phyloP scores from a whole-genome alignment of 2,329 filamentous ascomycete genomes.

The Monilinia fructicola region DNA sequence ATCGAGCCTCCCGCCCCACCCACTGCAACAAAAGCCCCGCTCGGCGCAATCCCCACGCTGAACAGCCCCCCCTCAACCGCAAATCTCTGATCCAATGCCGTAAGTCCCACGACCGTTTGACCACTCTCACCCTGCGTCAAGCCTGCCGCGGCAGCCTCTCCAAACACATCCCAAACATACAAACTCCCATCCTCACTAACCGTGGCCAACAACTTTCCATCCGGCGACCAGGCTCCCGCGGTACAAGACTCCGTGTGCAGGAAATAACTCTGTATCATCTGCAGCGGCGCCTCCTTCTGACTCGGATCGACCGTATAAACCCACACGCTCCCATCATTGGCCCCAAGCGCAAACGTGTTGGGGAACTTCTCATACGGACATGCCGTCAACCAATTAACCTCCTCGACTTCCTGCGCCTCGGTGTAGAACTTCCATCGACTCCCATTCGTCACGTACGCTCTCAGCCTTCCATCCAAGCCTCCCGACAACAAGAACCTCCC shows the following conservation, averaged over 20 bases:
- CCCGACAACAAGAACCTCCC: constrained; percentile 86
- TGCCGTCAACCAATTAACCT: constrained; percentile 85
- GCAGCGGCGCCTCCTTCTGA: constrained; percentile 62
- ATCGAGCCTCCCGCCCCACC: constrained; percentile 87
- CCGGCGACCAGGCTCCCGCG: constrained; percentile 85
- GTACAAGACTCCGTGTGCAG: constrained; percentile 84
- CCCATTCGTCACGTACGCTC: constrained; percentile 54
- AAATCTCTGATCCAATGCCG: constrained; percentile 82
- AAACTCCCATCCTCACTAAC: constrained; percentile 86
- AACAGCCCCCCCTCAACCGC: constrained; percentile 88
- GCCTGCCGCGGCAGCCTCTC: constrained; percentile 49
- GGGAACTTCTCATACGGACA: constrained; percentile 71
- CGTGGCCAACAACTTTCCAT: constrained; percentile 82
- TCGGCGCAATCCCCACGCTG: constrained; percentile 79
- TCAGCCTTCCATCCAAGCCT: constrained; percentile 81
- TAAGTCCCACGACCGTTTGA: constrained; percentile 73
- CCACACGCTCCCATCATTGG: constrained; percentile 91
- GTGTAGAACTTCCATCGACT: constrained; percentile 66
- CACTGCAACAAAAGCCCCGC: constrained; percentile 75
- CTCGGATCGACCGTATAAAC: constrained; percentile 80
- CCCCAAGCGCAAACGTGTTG: constrained; percentile 84
- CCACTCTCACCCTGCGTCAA: constrained; percentile 54
- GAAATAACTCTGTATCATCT: constrained; percentile 90
- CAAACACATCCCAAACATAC: constrained; percentile 75
- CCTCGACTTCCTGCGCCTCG: constrained; percentile 85